Evolutionary conservation across 768 basidiomycete genomes (phyloP).

Genomic region (Mrakia gelida): DNA sequence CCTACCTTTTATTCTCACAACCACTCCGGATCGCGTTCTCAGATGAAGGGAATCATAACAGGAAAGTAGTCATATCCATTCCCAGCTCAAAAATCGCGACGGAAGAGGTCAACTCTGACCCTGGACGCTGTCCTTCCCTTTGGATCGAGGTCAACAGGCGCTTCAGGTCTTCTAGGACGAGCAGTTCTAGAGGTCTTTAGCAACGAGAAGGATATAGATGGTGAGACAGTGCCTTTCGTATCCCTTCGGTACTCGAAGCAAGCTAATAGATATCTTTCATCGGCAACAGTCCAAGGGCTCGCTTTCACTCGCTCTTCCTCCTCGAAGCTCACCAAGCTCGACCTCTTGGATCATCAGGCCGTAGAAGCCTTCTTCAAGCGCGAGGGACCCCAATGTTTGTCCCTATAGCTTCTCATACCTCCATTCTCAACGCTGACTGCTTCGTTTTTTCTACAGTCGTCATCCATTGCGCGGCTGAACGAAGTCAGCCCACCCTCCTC

Average conservation of each 20-base stretch:
- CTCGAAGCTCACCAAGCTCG: conserved; percentile 50
- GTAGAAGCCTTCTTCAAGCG: conserved; percentile 56
- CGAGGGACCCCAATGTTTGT: conserved; percentile 67
- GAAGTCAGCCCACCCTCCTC: conserved; percentile 48
- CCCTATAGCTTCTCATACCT: neutral
- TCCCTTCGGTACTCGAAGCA: too few species aligned
- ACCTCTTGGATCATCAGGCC: conserved; percentile 60
- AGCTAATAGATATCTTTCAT: neutral
- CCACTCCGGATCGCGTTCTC: neutral
- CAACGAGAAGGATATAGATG: conserved; percentile 36
- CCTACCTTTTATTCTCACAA: neutral
- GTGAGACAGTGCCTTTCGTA: too few species aligned
- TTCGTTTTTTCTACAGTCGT: conserved; percentile 51
- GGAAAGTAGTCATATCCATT: neutral
- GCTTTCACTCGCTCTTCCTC: conserved; percentile 62
- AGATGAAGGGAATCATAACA: conserved; percentile 29
- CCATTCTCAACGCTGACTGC: neutral
- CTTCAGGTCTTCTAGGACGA: conserved; percentile 83
- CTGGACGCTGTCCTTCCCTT: neutral
- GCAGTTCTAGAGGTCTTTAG: conserved; percentile 69
- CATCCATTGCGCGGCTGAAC: conserved; percentile 91
- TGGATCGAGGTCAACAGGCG: conserved; percentile 54
- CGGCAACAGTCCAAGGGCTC: conserved; percentile 56
- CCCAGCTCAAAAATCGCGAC: neutral
- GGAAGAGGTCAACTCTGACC: neutral